These are phyloP conservation scores for Berkeleyomyces basicola DNA, from an alignment of 2,329 filamentous ascomycete species.

Conservation along the genomic window DNA sequence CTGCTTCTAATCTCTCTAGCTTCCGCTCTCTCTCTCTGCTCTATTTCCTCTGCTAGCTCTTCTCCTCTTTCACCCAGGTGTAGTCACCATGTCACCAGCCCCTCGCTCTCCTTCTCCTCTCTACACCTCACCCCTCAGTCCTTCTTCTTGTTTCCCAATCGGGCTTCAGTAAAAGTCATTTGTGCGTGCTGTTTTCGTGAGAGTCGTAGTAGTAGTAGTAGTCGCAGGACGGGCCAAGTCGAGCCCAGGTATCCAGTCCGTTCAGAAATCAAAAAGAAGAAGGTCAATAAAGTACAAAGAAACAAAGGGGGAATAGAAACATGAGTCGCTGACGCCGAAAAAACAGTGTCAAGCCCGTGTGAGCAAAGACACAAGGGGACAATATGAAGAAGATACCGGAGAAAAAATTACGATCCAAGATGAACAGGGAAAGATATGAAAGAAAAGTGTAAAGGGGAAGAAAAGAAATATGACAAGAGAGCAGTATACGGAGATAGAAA, in stretches of 20 bases:
- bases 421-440: slow-evolving; percentile 6
- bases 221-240: neutral
- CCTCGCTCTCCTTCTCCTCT: neutral
- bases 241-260: neutral
- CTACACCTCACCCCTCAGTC: neutral
- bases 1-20: slow-evolving; percentile 2
- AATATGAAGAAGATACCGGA: slow-evolving; percentile 28
- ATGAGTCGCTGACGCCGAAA: slow-evolving; percentile 6
- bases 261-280: neutral
- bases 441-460: slow-evolving; percentile 4
- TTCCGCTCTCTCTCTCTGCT: slow-evolving; percentile 1
- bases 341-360: slow-evolving; percentile 23
- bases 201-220: slow-evolving; percentile 1
- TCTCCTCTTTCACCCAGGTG: neutral
- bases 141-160: slow-evolving; percentile 4
- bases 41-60: neutral
- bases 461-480: slow-evolving; percentile 6
- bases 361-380: slow-evolving; percentile 55
- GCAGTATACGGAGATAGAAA: slow-evolving; percentile 3
- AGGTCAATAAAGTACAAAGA: slow-evolving; percentile 7
- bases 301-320: slow-evolving; percentile 16
- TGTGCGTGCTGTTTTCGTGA: slow-evolving; percentile 6
- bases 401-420: slow-evolving; percentile 13
- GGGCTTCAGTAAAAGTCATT: slow-evolving; percentile 1
- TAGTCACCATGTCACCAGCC: neutral